Evolutionary conservation across 2,329 filamentous ascomycete genomes (phyloP), one percentile per base, ranked within the genome.

Genomic region (Corinectria fuckeliana): DNA sequence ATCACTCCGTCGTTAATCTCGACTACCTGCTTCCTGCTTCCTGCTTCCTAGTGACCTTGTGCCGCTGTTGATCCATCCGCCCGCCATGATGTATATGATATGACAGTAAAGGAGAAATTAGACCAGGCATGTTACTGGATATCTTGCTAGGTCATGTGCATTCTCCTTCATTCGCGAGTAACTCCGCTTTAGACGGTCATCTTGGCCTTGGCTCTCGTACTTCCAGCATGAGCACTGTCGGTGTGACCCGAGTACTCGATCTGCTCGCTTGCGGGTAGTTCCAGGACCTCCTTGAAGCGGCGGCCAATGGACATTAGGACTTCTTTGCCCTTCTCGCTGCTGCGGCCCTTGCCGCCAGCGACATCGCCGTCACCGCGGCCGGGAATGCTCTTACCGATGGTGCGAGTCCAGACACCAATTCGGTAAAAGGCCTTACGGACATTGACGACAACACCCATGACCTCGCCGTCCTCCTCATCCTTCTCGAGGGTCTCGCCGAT

Each of bases 371-470:
- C 88, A 58, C 91, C 90, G 67, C 91, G 90, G 60, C 87, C 88
- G 1, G 90, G 89, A 61, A 93, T 89, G 73, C 85, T 86, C 83
- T 94, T 94, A 74, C 94, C 94, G 55, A 92, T 92, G 58, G 93
- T 96, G 73, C 93, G 91, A 64, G 95, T 99, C 95, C 96, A 99
- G 70, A 98, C 88, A 75, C 94, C 93, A 69, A 99, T 91, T 82
- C 95, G 91, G 86, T 93, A 99, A 82, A 99, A 98, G 50, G 91
- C 93, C 83, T 97, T 97, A 78, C 95, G 91, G 60, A 99, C 94
- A 79, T 99, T 99, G 82, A 98, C 93, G 23, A 99, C 95, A 30
- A 99, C 96, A 66, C 95, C 95, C 95, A 98, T 98, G 77, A 99
- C 91, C 79, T 99, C 96, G 70, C 93, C 93, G 74, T 98, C 95